These are phyloP conservation scores for Omphalotus guepiniiformis DNA, from an alignment of 768 basidiomycete species.

Conservation along the genomic window DNA sequence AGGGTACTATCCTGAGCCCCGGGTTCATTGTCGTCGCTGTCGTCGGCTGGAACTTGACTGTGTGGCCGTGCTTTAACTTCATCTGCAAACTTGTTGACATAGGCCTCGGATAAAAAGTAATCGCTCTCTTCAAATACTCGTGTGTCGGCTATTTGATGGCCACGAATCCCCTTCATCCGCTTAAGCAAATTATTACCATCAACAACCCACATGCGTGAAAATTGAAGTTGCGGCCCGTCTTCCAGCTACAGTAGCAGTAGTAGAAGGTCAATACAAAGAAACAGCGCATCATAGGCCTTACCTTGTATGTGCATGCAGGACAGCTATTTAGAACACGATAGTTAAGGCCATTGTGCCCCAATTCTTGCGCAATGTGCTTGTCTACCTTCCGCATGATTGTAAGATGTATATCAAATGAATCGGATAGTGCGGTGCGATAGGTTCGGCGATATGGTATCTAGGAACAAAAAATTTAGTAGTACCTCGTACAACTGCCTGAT, in stretches of 20 bases:
- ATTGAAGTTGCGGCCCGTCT: slow-evolving; percentile 13
- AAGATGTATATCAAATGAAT: slow-evolving; percentile 25
- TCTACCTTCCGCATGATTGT: slow-evolving; percentile 13
- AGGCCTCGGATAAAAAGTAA: slow-evolving; percentile 20
- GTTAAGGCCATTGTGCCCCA: slow-evolving; percentile 16
- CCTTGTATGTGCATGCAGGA: slow-evolving; percentile 8
- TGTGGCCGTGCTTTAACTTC: slow-evolving; percentile 19
- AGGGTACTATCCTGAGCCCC: not conserved
- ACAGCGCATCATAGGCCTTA: slow-evolving; percentile 23
- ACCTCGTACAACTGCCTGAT: slow-evolving; percentile 21
- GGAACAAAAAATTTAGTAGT: slow-evolving; percentile 19
- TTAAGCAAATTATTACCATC: slow-evolving; percentile 33
- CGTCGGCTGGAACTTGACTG: not conserved
- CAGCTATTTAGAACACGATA: slow-evolving; percentile 17
- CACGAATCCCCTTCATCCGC: slow-evolving; percentile 19
- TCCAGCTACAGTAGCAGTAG: not conserved
- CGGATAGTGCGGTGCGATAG: slow-evolving; percentile 17
- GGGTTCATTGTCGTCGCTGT: slow-evolving; percentile 15
- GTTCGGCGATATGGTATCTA: slow-evolving; percentile 19
- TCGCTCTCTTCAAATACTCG: slow-evolving; percentile 16
- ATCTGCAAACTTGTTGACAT: slow-evolving; percentile 25
- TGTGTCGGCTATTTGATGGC: slow-evolving; percentile 15
- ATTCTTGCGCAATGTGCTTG: slow-evolving; percentile 6
- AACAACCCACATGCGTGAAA: slow-evolving; percentile 20
- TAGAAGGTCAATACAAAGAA: slow-evolving; percentile 6